Base-by-base conservation (phyloP, 768 basidiomycete species). In the Auriculariales sp. region DNA sequence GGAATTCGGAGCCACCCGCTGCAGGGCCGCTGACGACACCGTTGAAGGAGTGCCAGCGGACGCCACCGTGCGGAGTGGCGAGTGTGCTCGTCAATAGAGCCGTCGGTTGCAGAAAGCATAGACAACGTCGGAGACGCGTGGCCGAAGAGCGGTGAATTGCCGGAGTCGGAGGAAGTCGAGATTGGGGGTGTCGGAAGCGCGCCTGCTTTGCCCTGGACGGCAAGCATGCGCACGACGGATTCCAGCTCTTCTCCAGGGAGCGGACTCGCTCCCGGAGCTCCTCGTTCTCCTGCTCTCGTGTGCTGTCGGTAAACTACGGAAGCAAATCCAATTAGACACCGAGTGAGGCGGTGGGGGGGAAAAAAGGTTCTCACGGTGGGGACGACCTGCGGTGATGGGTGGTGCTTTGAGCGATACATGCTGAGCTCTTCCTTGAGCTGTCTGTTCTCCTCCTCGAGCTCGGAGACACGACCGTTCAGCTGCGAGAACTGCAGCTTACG, bases 51-150 rank as follows among this genome's bases (percentile, higher is more conserved):
- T 67, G 62, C 68, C 73, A 71, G 74, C 75, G 78, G 74, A 80
- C 88, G 77, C 88, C 88, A 91, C 83, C 88, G 88, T 91, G 88
- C 88, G 83, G 84, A 82, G 81, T 91, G 88, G 88, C 88, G 79
- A 91, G 88, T 84, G 80, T 83, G 67, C 62, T 81, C 72, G 62
- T 64, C 51, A 42, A 62, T 64, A 49, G 68, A 60, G 24, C 45
- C 19, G 28, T 31, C 50, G 45, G 32, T 25, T 22, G 28, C 29
- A 10, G 51, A 51, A 27, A 69, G 58, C 22, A 66, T 60, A 24
- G 65, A 58, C 22, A 62, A 57, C 59, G 55, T 63, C 52, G 57
- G 47, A 29, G 67, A 66, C 17, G 57, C 49, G 50, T 61, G 54
- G 33, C 69, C 54, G 25, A 65, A 61, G 47, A 64, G 54, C 30